Conservation (phyloP, 2,329 filamentous ascomycete genomes). For the Pseudocercospora vitis region DNA sequence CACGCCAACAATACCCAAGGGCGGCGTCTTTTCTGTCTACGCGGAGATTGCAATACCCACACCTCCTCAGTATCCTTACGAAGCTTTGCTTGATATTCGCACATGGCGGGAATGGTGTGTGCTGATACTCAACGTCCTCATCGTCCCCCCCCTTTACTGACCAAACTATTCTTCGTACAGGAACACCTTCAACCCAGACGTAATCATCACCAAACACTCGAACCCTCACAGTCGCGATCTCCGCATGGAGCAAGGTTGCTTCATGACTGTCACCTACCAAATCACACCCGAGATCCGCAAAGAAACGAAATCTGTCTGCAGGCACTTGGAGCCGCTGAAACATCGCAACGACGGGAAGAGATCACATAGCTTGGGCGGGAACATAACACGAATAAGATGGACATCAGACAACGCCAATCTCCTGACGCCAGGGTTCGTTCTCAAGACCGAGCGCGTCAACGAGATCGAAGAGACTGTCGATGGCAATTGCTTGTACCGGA, state of each 20-base stretch:
- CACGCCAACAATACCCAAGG: conserved; percentile 34
- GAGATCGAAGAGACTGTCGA: conserved; percentile 45
- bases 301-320: conserved; percentile 39
- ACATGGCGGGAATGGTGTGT: conserved; percentile 50
- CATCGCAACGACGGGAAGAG: conserved; percentile 25
- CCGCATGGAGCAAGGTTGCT: conserved; percentile 42
- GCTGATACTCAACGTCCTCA: no score
- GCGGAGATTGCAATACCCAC: conserved; percentile 42
- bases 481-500: conserved; percentile 39
- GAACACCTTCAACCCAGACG: conserved; percentile 50
- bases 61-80: conserved; percentile 45
- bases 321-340: conserved; percentile 37
- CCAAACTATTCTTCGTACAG: no score
- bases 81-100: conserved; percentile 46
- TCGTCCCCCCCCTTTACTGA: no score
- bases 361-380: conserved; percentile 17
- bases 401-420: conserved; percentile 34
- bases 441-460: conserved; percentile 50
- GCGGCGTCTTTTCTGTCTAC: conserved; percentile 38
- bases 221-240: conserved; percentile 22
- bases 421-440: conserved; percentile 36
- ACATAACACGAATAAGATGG: conserved; percentile 37
- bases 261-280: conserved; percentile 46
- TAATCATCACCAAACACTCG: conserved; percentile 48
- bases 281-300: conserved; percentile 39